A percentile compares a stretch with the other conserved stretches of the same genome.
phyloP scores from a whole-genome alignment of 805 yeast genomes.

The Candida sithepensis region DNA sequence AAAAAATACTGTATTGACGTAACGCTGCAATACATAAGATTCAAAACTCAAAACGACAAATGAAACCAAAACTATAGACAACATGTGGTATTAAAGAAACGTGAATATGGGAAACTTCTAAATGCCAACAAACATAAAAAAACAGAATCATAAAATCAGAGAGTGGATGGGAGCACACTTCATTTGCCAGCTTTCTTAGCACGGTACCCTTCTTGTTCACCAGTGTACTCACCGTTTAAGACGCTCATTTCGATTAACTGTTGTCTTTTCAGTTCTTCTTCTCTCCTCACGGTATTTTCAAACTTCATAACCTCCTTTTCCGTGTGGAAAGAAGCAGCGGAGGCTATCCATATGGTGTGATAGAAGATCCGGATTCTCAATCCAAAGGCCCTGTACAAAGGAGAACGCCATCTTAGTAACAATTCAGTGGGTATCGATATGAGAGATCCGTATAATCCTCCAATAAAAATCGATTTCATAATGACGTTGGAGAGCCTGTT shows the following conservation, averaged over 20 bases:
- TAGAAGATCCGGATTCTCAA: conserved; percentile 33
- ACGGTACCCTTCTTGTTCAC: conserved; percentile 25
- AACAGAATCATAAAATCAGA: background rate
- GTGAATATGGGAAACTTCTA: too few relatives aligned
- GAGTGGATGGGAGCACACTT: too few relatives aligned
- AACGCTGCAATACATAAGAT: too few relatives aligned
- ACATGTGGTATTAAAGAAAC: too few relatives aligned
- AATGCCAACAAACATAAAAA: background rate
- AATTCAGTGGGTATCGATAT: conserved; percentile 35
- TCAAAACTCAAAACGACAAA: too few relatives aligned
- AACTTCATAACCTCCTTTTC: conserved; percentile 34
- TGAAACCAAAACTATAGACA: too few relatives aligned
- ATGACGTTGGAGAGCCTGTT: conserved; percentile 27
- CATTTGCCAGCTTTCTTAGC: background rate
- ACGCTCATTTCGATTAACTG: conserved; percentile 33
- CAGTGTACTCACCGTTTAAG: conserved; percentile 29
- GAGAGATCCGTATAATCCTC: conserved; percentile 36
- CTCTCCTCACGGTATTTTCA: conserved; percentile 28
- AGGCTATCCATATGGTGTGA: conserved; percentile 35
- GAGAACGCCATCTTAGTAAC: conserved; percentile 34
- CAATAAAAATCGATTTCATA: conserved; percentile 29
- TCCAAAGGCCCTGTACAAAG: conserved; percentile 35
- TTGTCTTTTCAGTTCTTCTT: conserved; percentile 30
- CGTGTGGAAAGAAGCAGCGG: conserved; percentile 34
- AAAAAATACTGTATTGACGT: too few relatives aligned